Base-by-base conservation (phyloP, 257 asterid genomes). In the Nicotiana paniculata region DNA sequence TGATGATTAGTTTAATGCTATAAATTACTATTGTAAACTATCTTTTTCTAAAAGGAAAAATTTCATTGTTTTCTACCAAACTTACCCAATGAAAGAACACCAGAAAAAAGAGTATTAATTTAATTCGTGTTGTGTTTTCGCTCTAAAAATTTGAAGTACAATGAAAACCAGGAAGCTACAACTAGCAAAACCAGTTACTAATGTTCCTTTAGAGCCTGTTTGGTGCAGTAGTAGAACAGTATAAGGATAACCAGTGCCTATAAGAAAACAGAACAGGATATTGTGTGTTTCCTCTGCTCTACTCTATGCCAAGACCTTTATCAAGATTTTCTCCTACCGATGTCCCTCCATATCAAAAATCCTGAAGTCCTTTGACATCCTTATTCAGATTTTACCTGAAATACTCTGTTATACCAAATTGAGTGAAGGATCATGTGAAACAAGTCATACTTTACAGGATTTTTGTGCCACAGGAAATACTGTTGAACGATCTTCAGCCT, bases 401-500 rank as follows among this genome's bases (percentile, higher is more conserved):
- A 86, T 63, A 91, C 89, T 85, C 91, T 85, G 82, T 83, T 89
- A 84, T 84, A 85, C 96, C 96, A 90, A 81, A 91, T 87, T 35
- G 96, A 90, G 77, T 91, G 96, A 83, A 91, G 93, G 81, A 89
- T 87, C 96, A 91, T 91, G 82, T 91, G 93, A 84, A 91, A 91
- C 85, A 91, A 80, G 82, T 91, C 96, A 61, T 86, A 89, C 85
- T 70, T 91, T 21, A 85, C 72, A 26, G 96, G 93, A 37, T 43
- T 63, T 84, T 87, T 88, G 84, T 91, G 91, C 96, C 96, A 91
- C 82, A 90, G 84, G 11, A 91, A 91, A 79, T 89, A 86, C 77
- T 65, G 70, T 81, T 81, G 90, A 54, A 89, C 89, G 1, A 83
- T 53, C 82, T 86, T 89, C 43, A 91, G 69, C 48, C 92, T 88